Percentiles rank a stretch among this genome's conserved stretches.
Conservation (phyloP, 305 asterid species). For the Fraxinus xanthoxyloides region DNA sequence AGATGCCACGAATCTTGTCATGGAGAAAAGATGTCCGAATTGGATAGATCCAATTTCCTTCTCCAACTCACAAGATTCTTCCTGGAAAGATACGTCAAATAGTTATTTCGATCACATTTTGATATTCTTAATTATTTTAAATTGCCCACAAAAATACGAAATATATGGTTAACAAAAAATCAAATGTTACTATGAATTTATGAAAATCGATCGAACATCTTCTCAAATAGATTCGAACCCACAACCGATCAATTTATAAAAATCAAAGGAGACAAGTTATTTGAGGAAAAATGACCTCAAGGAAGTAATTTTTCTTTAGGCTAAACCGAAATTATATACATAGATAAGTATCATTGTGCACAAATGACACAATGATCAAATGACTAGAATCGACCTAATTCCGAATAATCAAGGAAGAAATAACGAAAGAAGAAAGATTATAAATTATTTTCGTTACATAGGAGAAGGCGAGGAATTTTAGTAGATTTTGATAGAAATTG, state of each 20-base stretch:
- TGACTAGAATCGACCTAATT: background rate
- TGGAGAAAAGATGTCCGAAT: conserved; percentile 41
- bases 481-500: too few species aligned
- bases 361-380: background rate
- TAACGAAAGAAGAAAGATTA: background rate
- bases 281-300: background rate
- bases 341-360: too few species aligned
- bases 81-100: conserved; percentile 35
- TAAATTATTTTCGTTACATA: too few species aligned
- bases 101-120: background rate
- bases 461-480: background rate
- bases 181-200: background rate
- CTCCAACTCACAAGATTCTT: conserved; percentile 71
- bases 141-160: background rate
- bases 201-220: background rate
- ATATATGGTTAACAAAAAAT: background rate
- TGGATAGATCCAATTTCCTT: conserved; percentile 64
- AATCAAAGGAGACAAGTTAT: background rate
- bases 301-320: background rate
- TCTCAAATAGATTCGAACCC: background rate
- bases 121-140: background rate
- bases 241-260: background rate
- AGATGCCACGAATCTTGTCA: conserved; percentile 30
- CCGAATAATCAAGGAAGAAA: background rate
- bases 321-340: background rate